Conservation (phyloP, 106 monocot species). For the Agapanthus africanus region DNA sequence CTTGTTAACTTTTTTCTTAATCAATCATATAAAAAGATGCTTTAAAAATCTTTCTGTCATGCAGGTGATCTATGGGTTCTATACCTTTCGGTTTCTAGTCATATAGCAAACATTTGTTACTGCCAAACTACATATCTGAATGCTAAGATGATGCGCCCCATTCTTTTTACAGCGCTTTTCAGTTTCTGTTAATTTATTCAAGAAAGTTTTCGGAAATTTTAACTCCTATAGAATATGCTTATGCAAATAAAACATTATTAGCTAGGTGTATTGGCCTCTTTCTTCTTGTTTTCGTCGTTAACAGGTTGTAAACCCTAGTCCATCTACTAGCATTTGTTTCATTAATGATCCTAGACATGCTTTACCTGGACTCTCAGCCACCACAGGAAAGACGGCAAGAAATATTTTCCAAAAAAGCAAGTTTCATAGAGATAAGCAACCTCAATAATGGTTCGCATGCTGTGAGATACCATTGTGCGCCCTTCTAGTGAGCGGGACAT, state of each 20-base stretch:
- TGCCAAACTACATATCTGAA: background rate
- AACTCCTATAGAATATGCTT: no score
- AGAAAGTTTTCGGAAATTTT: no score
- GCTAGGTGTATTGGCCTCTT: no score
- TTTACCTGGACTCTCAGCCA: background rate
- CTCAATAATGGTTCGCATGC: background rate
- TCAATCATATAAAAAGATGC: background rate
- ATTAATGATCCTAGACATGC: background rate
- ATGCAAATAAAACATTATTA: no score
- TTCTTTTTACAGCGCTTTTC: no score
- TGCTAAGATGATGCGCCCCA: background rate
- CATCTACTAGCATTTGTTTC: background rate
- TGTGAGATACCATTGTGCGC: background rate
- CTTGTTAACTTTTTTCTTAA: background rate
- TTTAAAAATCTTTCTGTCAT: background rate
- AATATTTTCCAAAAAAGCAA: background rate
- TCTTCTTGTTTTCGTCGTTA: no score
- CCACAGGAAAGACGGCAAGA: background rate
- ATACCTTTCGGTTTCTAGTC: background rate
- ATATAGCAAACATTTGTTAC: background rate
- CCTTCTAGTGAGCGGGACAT: constrained; percentile 1
- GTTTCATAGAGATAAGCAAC: background rate
- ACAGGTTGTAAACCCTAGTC: no score
- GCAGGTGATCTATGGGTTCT: no score
- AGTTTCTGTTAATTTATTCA: no score